phyloP scores from a whole-genome alignment of 1,284 basidiomycete genomes.

The Bondarzewia mesenterica region DNA sequence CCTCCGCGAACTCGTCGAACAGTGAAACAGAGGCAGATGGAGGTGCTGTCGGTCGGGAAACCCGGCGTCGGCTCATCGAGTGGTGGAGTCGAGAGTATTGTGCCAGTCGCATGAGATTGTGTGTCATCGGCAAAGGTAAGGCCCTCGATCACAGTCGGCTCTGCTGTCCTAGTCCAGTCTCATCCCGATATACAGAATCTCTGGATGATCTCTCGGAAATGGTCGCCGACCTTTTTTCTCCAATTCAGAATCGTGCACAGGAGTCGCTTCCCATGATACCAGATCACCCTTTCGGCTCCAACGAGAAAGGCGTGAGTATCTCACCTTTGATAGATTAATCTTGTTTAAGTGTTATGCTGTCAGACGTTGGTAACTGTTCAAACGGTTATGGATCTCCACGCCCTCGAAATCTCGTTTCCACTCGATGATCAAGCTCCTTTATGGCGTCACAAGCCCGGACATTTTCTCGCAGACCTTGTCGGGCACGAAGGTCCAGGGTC shows the following conservation, averaged over 20 bases:
- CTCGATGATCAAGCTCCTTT: constrained; percentile 76
- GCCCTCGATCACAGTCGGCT: too few species aligned
- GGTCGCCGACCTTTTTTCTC: constrained; percentile 72
- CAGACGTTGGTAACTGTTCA: constrained; percentile 82
- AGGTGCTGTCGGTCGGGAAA: constrained; percentile 77
- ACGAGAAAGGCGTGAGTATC: constrained; percentile 67
- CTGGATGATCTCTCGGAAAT: constrained; percentile 71
- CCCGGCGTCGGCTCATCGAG: constrained; percentile 83
- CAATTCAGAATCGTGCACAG: constrained; percentile 62
- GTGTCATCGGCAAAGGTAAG: constrained; percentile 81
- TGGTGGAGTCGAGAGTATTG: constrained; percentile 96
- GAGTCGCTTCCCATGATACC: constrained; percentile 62
- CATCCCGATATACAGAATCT: constrained; percentile 55
- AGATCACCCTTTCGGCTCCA: constrained; percentile 70
- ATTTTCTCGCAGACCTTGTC: constrained; percentile 81
- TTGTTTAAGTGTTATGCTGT: constrained; percentile 5
- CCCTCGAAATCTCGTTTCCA: constrained; percentile 84
- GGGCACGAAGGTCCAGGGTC: constrained; percentile 98
- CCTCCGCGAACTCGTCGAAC: constrained; percentile 42
- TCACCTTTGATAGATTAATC: constrained; percentile 1
- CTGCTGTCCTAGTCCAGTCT: too few species aligned
- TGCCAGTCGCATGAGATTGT: constrained; percentile 89
- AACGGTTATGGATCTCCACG: constrained; percentile 88
- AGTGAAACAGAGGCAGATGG: constrained; percentile 67
- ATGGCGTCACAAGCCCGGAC: constrained; percentile 78